phyloP scores from a whole-genome alignment of 257 asterid species.

The Nicotiana paniculata region DNA sequence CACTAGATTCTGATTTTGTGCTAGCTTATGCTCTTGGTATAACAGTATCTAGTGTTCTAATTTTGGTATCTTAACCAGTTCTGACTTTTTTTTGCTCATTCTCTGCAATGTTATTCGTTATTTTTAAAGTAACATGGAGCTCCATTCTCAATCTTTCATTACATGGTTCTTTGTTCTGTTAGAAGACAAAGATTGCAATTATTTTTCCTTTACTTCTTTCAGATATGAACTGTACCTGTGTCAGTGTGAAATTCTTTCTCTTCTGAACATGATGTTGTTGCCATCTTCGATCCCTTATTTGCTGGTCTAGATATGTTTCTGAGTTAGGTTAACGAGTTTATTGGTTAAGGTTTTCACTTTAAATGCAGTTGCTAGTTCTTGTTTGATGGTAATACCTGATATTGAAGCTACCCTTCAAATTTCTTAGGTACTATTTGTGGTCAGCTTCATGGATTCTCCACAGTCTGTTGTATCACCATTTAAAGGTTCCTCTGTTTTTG shows the following conservation, averaged over 20 bases:
- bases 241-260: neutral
- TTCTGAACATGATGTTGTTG: neutral
- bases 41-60: neutral
- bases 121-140: neutral
- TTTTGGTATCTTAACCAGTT: neutral
- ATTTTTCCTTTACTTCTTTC: neutral
- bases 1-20: neutral
- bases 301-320: neutral
- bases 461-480: slow-evolving; percentile 84
- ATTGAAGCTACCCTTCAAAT: neutral
- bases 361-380: neutral
- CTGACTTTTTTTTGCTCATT: neutral
- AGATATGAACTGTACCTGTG: neutral
- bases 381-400: neutral
- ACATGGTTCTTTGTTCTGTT: neutral
- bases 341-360: neutral
- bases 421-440: neutral
- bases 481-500: slow-evolving; percentile 40
- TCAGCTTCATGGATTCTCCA: slow-evolving; percentile 77
- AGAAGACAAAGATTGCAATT: neutral
- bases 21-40: neutral
- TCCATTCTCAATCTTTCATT: neutral
- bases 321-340: neutral
- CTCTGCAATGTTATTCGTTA: neutral
- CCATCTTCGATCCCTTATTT: neutral